Evolutionary conservation across 257 asterid genomes (phyloP).

Genomic region (Gynochthodes officinalis): DNA sequence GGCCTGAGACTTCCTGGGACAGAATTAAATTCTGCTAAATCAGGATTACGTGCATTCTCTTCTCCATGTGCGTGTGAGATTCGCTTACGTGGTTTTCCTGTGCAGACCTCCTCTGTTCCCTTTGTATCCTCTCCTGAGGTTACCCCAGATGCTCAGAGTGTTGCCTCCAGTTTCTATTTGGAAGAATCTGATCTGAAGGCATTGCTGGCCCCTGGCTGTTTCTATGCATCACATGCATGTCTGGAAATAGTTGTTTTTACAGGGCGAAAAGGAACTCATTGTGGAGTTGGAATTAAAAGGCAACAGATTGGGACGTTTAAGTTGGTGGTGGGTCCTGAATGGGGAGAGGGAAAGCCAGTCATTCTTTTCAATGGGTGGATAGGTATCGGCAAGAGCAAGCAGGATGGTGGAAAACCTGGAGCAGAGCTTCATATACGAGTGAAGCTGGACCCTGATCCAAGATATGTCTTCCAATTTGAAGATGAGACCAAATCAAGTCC

Average conservation of each 20-base stretch:
- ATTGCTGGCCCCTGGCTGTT: constrained; percentile 71
- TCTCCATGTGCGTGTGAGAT: constrained; percentile 83
- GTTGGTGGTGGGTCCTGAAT: constrained; percentile 84
- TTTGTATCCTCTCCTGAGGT: constrained; percentile 70
- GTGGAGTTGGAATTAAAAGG: constrained; percentile 78
- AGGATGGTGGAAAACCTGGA: constrained; percentile 60
- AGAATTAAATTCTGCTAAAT: constrained; percentile 41
- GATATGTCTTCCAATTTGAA: constrained; percentile 88
- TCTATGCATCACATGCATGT: constrained; percentile 61
- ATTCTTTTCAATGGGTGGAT: constrained; percentile 86
- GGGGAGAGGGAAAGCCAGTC: constrained; percentile 81
- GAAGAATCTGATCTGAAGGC: constrained; percentile 84
- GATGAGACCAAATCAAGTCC: constrained; percentile 85
- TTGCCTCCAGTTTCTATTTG: constrained; percentile 80
- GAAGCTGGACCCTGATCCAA: constrained; percentile 93
- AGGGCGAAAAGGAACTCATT: constrained; percentile 75
- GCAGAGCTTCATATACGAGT: constrained; percentile 83
- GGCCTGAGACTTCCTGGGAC: constrained; percentile 65
- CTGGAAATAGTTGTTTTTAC: constrained; percentile 74
- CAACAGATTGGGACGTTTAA: constrained; percentile 75
- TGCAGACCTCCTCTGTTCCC: constrained; percentile 76
- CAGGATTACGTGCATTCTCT: constrained; percentile 50
- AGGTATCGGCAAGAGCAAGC: constrained; percentile 80
- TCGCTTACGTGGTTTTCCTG: constrained; percentile 96
- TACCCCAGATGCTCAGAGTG: constrained; percentile 50